phyloP scores from a whole-genome alignment of 108 stramenopile species.

The Cyclostephanos tholiformis region DNA sequence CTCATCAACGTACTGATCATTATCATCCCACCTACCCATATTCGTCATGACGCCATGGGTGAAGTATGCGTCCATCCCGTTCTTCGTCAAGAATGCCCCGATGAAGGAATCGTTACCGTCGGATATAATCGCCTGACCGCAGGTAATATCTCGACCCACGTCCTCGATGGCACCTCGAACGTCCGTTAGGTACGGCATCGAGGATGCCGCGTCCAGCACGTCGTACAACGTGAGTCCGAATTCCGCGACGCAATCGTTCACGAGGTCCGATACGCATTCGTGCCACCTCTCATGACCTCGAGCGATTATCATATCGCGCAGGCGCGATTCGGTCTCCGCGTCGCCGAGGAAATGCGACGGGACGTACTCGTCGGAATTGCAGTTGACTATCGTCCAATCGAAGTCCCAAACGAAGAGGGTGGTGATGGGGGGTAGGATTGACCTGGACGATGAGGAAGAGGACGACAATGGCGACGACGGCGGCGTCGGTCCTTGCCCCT shows the following conservation, averaged over 20 bases:
- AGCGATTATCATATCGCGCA: conserved; percentile 15
- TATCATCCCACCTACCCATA: conserved; percentile 21
- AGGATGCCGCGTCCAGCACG: conserved; percentile 27
- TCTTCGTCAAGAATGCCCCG: conserved; percentile 29
- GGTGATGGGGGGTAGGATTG: conserved; percentile 21
- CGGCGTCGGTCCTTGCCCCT: not conserved
- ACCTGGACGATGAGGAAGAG: conserved; percentile 29
- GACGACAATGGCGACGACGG: not conserved
- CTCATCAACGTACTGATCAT: not conserved
- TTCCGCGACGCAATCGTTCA: conserved; percentile 25
- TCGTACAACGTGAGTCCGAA: conserved; percentile 25
- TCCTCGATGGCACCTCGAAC: conserved; percentile 35
- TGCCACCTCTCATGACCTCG: conserved; percentile 39
- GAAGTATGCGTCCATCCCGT: conserved; percentile 36
- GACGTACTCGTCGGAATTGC: conserved; percentile 54
- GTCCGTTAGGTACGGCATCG: conserved; percentile 41
- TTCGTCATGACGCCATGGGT: conserved; percentile 44
- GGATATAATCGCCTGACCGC: conserved; percentile 47
- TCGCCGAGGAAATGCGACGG: conserved; percentile 43
- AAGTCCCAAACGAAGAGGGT: conserved; percentile 56
- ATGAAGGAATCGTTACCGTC: conserved; percentile 52
- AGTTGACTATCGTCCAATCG: conserved; percentile 53
- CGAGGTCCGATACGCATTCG: conserved; percentile 33
- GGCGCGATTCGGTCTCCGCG: conserved; percentile 8
- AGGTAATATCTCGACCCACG: not conserved